Percentiles rank a stretch among this genome's conserved stretches.
phyloP scores from a whole-genome alignment of 2,329 filamentous ascomycete genomes.

The Ascochyta viciae-villosae region DNA sequence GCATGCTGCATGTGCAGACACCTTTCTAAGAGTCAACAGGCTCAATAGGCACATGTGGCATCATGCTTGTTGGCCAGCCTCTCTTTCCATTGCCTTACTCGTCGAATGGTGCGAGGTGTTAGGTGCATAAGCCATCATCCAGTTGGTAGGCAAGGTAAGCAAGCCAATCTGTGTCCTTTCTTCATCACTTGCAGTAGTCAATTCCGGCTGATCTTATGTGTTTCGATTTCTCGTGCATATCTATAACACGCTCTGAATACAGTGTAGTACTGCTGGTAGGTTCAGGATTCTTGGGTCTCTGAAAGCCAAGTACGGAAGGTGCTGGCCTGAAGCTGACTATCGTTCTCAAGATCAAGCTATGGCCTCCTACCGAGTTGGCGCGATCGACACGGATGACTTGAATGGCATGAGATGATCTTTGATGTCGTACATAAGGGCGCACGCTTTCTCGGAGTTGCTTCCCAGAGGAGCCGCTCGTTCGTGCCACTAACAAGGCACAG shows the following conservation, averaged over 20 bases:
- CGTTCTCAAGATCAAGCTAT: conserved; percentile 5
- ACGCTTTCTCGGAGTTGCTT: conserved; percentile 25
- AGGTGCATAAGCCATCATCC: conserved; percentile 22
- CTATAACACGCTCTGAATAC: background rate
- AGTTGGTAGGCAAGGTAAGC: conserved; percentile 21
- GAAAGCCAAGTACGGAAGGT: background rate
- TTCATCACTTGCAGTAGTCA: conserved; percentile 15
- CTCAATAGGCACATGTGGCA: conserved; percentile 16
- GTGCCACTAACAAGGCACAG: conserved; percentile 19
- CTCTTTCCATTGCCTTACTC: conserved; percentile 13
- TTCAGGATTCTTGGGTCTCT: background rate
- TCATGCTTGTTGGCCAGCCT: conserved; percentile 18
- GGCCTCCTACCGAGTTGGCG: conserved; percentile 7
- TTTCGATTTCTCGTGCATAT: background rate
- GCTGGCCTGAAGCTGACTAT: background rate
- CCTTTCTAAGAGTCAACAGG: conserved; percentile 8
- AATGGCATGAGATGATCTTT: conserved; percentile 24
- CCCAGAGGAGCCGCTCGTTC: conserved; percentile 19
- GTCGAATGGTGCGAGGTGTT: conserved; percentile 34
- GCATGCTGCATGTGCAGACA: conserved; percentile 22
- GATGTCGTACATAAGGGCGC: conserved; percentile 35
- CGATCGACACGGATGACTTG: conserved; percentile 19
- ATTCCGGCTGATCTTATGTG: conserved; percentile 7
- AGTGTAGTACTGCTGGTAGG: background rate
- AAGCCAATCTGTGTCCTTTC: conserved; percentile 17